These are phyloP conservation scores for Cornus kousa DNA, from an alignment of 148 eudicot genomes.

Conservation along the genomic window DNA sequence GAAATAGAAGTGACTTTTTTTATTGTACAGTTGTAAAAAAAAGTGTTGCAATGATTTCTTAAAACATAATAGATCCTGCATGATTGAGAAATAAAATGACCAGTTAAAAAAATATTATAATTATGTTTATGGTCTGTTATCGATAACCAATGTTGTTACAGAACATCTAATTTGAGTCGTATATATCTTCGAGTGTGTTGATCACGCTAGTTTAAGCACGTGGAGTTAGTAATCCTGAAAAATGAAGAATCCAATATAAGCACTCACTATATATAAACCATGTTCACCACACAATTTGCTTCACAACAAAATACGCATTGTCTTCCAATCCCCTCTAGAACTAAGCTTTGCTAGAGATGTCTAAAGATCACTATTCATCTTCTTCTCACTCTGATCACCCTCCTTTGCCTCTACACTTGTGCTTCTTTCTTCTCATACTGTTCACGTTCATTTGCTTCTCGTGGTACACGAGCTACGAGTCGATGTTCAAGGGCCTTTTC, in stretches of 20 bases:
- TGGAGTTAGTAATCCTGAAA: no score
- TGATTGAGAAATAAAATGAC: no score
- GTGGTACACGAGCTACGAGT: constrained; percentile 52
- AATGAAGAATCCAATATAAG: neutral
- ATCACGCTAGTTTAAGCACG: no score
- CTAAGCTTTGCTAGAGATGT: neutral
- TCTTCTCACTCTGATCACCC: constrained; percentile 18
- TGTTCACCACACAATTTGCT: neutral
- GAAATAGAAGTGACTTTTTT: no score
- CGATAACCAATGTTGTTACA: no score
- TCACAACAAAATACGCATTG: neutral
- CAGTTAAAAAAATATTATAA: no score
- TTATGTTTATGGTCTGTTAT: no score
- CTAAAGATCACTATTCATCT: constrained; percentile 10
- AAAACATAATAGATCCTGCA: no score
- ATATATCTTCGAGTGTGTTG: no score
- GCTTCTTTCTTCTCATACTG: constrained; percentile 48
- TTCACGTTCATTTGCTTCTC: constrained; percentile 51
- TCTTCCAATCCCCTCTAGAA: neutral
- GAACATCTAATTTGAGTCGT: no score
- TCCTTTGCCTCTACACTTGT: constrained; percentile 46
- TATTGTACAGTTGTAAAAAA: no score
- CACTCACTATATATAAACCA: neutral
- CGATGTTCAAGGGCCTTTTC: constrained; percentile 40
- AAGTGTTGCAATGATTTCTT: no score